phyloP scores from a whole-genome alignment of 176 grass and related monocot species.

The Triticum dicoccoides region DNA sequence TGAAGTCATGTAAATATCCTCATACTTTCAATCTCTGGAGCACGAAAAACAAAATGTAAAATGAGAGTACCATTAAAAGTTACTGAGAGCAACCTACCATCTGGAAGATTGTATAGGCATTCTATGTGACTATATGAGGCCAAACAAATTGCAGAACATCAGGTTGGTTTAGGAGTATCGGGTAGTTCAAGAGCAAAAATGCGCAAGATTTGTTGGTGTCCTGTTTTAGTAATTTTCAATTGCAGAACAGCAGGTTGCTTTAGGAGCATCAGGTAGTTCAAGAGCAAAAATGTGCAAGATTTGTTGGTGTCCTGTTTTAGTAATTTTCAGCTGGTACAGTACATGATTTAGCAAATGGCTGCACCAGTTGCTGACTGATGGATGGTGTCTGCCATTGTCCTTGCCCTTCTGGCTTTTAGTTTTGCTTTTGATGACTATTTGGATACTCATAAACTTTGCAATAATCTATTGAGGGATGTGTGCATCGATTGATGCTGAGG shows the following conservation, averaged over 20 bases:
- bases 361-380: too few species aligned
- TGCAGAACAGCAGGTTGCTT: too few species aligned
- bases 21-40: conserved; percentile 56
- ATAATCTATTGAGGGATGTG: too few species aligned
- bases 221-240: background rate
- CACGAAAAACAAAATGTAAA: conserved; percentile 48
- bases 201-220: background rate
- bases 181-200: background rate
- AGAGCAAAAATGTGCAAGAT: background rate
- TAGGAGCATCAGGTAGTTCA: background rate
- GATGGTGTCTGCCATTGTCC: too few species aligned
- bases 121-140: conserved; percentile 6
- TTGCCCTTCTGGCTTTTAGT: too few species aligned
- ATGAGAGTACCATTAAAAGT: conserved; percentile 29
- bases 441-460: too few species aligned
- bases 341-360: background rate
- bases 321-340: background rate
- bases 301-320: background rate
- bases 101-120: conserved; percentile 12
- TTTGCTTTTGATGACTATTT: too few species aligned
- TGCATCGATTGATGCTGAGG: background rate
- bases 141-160: background rate
- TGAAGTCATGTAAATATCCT: conserved; percentile 64
- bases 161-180: background rate
- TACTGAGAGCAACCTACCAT: conserved; percentile 31